Conservation (phyloP, 257 asterid species). For the Phtheirospermum japonicum region DNA sequence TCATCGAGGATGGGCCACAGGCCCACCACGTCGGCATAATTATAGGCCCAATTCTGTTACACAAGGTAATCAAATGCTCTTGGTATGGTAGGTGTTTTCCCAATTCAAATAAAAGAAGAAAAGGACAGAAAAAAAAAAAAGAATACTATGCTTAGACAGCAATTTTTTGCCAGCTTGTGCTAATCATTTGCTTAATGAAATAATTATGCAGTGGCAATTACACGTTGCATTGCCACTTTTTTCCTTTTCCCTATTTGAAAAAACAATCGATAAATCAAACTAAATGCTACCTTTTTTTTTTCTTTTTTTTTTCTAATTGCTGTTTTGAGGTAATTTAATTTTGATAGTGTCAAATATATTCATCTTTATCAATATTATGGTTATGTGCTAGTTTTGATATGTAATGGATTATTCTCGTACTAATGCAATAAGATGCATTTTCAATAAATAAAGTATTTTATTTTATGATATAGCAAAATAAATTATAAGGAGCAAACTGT, state of each 20-base stretch:
- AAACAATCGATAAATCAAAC: too few species aligned
- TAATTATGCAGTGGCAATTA: background rate
- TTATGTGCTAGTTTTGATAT: too few species aligned
- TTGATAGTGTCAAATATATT: too few species aligned
- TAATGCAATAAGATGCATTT: too few species aligned
- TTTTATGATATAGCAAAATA: background rate
- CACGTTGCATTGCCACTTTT: background rate
- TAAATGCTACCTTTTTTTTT: too few species aligned
- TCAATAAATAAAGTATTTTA: too few species aligned
- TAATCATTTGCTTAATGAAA: background rate
- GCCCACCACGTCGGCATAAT: constrained; percentile 2
- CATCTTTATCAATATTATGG: too few species aligned
- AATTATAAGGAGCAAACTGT: background rate
- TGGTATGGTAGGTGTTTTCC: background rate
- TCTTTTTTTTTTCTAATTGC: too few species aligned
- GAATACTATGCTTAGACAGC: background rate
- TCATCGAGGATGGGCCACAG: background rate
- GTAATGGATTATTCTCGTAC: background rate
- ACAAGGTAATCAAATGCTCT: background rate
- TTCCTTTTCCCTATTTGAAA: too few species aligned
- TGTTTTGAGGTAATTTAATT: too few species aligned
- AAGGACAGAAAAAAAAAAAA: background rate
- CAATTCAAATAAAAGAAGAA: background rate
- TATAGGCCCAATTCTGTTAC: constrained; percentile 1
- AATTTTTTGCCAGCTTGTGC: background rate